These are phyloP conservation scores for Polysphondylium violaceum DNA, from an alignment of 78 protist species.

Conservation along the genomic window DNA sequence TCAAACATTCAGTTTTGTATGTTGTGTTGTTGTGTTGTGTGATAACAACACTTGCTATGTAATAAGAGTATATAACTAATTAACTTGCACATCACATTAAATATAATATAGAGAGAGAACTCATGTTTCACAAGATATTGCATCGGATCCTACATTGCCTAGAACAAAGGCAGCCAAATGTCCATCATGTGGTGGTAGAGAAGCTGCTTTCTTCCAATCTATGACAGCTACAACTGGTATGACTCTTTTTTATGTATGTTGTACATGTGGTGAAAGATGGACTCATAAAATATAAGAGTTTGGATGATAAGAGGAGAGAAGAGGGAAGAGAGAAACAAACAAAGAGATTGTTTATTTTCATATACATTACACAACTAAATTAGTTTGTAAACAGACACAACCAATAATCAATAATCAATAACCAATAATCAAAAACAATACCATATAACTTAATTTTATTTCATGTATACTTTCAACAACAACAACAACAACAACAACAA, in stretches of 20 bases:
- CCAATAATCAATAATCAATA: no score
- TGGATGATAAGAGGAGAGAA: not conserved
- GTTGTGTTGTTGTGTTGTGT: not conserved
- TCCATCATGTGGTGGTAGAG: conserved; percentile 63
- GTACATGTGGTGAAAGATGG: conserved; percentile 57
- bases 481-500: not conserved
- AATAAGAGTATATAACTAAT: not conserved
- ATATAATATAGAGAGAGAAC: conserved; percentile 56
- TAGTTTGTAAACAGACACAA: not conserved
- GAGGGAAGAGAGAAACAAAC: not conserved
- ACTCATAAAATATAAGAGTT: conserved; percentile 16
- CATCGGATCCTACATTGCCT: conserved; percentile 72
- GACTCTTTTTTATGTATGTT: conserved; percentile 67
- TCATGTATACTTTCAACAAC: not conserved
- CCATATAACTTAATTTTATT: no score
- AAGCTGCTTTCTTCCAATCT: conserved; percentile 66
- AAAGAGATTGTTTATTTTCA: not conserved
- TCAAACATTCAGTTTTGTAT: conserved; percentile 58
- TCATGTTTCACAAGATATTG: conserved; percentile 62
- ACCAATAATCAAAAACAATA: no score
- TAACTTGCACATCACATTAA: not conserved
- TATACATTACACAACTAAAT: not conserved
- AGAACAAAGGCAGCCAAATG: conserved; percentile 65
- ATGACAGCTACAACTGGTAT: conserved; percentile 32
- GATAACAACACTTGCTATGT: not conserved